Base-by-base conservation (phyloP, 1,139 yeast genomes). In the Schwanniomyces etchellsii region DNA sequence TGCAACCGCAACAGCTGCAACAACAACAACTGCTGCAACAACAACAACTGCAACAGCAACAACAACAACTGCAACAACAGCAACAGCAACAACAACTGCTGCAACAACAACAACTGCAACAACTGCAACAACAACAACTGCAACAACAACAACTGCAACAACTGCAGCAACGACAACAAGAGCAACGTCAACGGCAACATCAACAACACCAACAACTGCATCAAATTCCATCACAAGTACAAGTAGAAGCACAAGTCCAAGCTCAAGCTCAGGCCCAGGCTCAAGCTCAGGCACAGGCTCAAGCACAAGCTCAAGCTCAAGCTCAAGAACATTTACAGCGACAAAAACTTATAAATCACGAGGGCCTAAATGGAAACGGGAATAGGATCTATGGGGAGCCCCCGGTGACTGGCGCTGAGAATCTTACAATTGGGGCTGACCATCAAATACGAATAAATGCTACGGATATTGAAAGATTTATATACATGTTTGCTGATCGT, bases 401-500 rank as follows among this genome's bases (percentile, higher is more conserved):
- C 6, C 36, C 25, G 24, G 17, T 21, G 27, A 15, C 7, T 12
- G 14, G n/a, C 16, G 6, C 14, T 7, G 15, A 24, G n/a, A 17
- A 10, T 31, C 18, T 31, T 24, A 28, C 31, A 35, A 15, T 36
- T 30, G 25, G 23, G 44, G 23, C 28, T 34, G 14, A 39, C 46
- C n/a, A 26, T 28, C 37, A 31, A 35, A 38, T 24, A 12, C 34
- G 16, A 35, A 55, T 64, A n/a, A 52, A 51, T 29, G 62, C 70
- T 3, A 46, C 57, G 5, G 76, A 69, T 38, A 66, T 71, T 32
- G 77, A 71, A 40, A 49, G 67, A 29, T 68, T 71, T 32, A 57
- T 71, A 26, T 68, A 63, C 41, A 59, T 65, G 47, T 66, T 65
- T 50, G 75, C 73, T 3, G 76, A 69, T 39, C 45, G 60, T 20